Evolutionary conservation across 495 filamentous ascomycete species (phyloP), one percentile per base, ranked within the genome.

Genomic region (Xylaria telfairii): DNA sequence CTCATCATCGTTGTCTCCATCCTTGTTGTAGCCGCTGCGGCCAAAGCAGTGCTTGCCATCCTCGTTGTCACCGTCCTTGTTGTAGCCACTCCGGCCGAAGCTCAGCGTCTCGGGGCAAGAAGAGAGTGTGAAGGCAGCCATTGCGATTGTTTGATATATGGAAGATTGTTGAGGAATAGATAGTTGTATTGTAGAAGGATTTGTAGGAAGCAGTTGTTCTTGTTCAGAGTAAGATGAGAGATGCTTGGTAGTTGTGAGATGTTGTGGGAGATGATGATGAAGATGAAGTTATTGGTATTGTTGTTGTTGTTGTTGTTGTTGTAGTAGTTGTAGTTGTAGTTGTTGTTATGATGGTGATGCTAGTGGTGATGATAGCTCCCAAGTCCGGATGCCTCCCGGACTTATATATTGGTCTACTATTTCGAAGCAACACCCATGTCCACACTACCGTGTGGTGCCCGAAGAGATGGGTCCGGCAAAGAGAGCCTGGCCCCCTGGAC

Each of bases 1-100:
- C 61, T 78, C 76, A 59, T 83, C 80, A 15, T 84, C 82, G 34
- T 82, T 76, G 67, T 82, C 80, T 26, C 77, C 73, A 39, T 77
- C 77, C 74, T 84, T 84, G 78, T 85, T 86, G 79, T 86, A 86
- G 46, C 83, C 83, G 42, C 79, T 82, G 71, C 83, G 84, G 69
- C 83, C 84, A 71, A 82, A 76, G 73, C 74, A 69, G 70, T 71
- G 68, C 73, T 69, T 77, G 76, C 71, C 74, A 21, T 81, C 79
- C 12, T 82, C 78, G 41, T 77, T 76, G 57, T 79, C 78, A 17
- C 75, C 72, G 66, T 76, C 77, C 70, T 75, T 76, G 78, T 87
- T 86, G 77, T 86, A 88, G 70, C 84, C 89, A 72, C 88, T 88
- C 73, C 87, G 87, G 75, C 84, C 88, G 81, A 86, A 71, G 72